Conservation (phyloP, 768 basidiomycete genomes). For the Lentinula boryana region DNA sequence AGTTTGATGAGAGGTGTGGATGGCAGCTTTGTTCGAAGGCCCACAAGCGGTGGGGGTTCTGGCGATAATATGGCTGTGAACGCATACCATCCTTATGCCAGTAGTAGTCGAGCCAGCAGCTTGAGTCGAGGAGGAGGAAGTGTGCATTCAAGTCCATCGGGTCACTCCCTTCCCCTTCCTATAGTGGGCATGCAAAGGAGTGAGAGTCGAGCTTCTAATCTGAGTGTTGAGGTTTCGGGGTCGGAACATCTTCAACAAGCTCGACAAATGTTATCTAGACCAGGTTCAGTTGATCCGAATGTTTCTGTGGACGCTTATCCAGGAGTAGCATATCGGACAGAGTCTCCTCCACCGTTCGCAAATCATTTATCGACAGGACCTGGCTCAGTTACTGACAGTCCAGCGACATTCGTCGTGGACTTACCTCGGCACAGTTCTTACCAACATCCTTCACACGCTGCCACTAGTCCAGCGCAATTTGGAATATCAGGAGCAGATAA, state of each 20-base stretch:
- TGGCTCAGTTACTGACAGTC: conserved; percentile 5
- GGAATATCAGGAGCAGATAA: not conserved
- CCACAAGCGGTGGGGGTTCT: conserved; percentile 1
- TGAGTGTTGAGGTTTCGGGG: conserved; percentile 20
- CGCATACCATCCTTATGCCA: conserved; percentile 54
- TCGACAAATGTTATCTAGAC: conserved; percentile 7
- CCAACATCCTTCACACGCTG: conserved; percentile 2
- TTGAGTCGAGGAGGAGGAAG: conserved; percentile 5
- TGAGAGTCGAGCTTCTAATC: conserved; percentile 13
- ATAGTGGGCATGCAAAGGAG: conserved; percentile 24
- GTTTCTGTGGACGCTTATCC: conserved; percentile 16
- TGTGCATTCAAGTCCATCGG: conserved; percentile 31
- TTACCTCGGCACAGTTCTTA: conserved; percentile 1
- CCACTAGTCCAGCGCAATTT: not conserved
- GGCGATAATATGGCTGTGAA: conserved; percentile 20
- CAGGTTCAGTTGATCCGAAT: conserved; percentile 7
- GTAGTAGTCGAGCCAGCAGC: conserved; percentile 8
- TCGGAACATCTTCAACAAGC: conserved; percentile 17
- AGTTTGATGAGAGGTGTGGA: conserved; percentile 49
- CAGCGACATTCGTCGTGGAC: conserved; percentile 2
- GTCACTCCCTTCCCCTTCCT: conserved; percentile 18
- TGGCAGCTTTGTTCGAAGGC: conserved; percentile 17
- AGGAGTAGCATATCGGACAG: conserved; percentile 32
- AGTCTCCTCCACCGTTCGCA: conserved; percentile 32
- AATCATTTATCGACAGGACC: not conserved